Evolutionary conservation across 441 rosid genomes (phyloP).

Genomic region (Bocquillonia castaneifolia): DNA sequence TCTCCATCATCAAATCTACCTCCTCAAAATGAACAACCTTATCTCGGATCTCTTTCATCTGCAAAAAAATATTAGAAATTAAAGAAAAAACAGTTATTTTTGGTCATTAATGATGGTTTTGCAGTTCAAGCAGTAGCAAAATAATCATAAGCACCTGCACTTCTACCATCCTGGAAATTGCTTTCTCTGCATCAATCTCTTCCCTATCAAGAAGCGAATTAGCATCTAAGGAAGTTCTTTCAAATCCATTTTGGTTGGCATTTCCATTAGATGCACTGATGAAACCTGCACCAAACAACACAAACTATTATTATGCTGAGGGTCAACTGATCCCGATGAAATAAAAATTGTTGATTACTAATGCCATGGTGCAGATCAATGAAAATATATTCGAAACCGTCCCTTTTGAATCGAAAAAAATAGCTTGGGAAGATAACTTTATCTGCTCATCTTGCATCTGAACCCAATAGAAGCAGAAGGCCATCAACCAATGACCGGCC

Average conservation of each 20-base stretch:
- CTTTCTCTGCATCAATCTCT: constrained; percentile 58
- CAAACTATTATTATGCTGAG: constrained; percentile 4
- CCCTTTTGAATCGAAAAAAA: neutral
- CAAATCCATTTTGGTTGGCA: constrained; percentile 28
- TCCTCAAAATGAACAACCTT: constrained; percentile 65
- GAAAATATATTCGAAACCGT: neutral
- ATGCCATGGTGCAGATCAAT: neutral
- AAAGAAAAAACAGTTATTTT: constrained; percentile 14
- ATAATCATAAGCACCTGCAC: constrained; percentile 49
- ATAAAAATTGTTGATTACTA: neutral
- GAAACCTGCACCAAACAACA: constrained; percentile 36
- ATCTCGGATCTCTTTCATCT: constrained; percentile 74
- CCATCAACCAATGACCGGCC: neutral
- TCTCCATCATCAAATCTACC: constrained; percentile 77
- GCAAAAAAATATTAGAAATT: constrained; percentile 5
- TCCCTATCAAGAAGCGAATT: constrained; percentile 55
- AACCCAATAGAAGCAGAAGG: neutral
- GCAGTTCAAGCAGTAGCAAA: neutral
- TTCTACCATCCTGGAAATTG: constrained; percentile 47
- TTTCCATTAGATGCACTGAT: constrained; percentile 42
- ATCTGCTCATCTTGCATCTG: no score
- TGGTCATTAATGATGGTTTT: constrained; percentile 3
- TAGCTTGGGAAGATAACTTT: neutral
- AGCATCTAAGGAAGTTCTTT: constrained; percentile 38
- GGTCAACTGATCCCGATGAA: constrained; percentile 15